Evolutionary conservation across 306 rosid species (phyloP).

Genomic region (Mucuna pruriens): DNA sequence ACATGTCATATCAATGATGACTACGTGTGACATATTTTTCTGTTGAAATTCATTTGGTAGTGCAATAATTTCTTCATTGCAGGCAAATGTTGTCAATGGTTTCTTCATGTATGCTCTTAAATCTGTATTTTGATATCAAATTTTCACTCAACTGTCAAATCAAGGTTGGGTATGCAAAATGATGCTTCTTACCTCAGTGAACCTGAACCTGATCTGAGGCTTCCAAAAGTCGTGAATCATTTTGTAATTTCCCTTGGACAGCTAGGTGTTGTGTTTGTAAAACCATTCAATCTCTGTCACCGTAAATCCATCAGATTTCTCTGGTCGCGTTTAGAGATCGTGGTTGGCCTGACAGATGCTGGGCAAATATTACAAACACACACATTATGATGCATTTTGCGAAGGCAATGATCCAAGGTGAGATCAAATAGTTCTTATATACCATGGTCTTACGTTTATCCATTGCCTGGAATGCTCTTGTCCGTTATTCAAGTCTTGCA

Average conservation of each 20-base stretch:
- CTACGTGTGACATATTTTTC: no score
- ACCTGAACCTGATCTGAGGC: constrained; percentile 72
- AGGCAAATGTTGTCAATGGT: not conserved
- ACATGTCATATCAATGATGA: no score
- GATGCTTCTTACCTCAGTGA: constrained; percentile 69
- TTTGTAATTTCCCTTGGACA: constrained; percentile 36
- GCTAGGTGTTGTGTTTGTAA: not conserved
- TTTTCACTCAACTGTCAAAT: not conserved
- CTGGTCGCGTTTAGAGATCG: no score
- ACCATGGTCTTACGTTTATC: no score
- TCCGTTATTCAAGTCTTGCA: no score
- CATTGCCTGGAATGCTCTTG: no score
- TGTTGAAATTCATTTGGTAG: not conserved
- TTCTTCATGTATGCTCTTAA: not conserved
- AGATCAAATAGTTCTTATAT: no score
- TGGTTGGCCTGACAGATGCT: no score
- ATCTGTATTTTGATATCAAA: not conserved
- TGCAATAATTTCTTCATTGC: not conserved
- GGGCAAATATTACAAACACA: no score
- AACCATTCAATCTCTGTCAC: no score
- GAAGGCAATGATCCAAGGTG: constrained; percentile 14
- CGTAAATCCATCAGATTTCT: no score
- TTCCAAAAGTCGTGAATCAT: constrained; percentile 78
- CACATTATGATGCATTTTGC: constrained; percentile 29
- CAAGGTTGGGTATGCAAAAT: constrained; percentile 82